Evolutionary conservation across 768 basidiomycete species (phyloP).

Genomic region (Coprinopsis sp.): DNA sequence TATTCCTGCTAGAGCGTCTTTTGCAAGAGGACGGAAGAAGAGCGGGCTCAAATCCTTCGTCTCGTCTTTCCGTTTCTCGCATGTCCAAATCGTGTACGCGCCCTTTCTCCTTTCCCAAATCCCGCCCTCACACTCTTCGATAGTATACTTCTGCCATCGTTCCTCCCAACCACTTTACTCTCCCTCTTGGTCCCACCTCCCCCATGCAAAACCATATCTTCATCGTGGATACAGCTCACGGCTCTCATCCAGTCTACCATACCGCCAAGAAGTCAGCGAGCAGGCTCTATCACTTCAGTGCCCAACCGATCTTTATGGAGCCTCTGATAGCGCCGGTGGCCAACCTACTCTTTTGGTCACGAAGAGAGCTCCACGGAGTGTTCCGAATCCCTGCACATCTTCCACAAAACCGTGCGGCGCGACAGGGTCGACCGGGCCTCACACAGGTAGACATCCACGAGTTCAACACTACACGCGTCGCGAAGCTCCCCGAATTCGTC

Average conservation of each 20-base stretch:
- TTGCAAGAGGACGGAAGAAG: slow-evolving; percentile 18
- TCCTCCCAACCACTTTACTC: slow-evolving; percentile 53
- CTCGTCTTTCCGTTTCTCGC: slow-evolving; percentile 24
- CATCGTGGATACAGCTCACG: slow-evolving; percentile 10
- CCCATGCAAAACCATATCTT: slow-evolving; percentile 1
- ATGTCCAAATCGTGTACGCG: slow-evolving; percentile 4
- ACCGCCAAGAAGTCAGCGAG: slow-evolving; percentile 38
- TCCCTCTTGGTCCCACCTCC: slow-evolving; percentile 35
- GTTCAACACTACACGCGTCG: slow-evolving; percentile 35
- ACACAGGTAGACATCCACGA: slow-evolving; percentile 60
- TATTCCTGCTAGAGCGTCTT: slow-evolving; percentile 20
- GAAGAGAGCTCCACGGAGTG: slow-evolving; percentile 41
- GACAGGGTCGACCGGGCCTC: slow-evolving; percentile 24
- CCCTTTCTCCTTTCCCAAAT: not conserved
- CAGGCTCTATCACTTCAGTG: slow-evolving; percentile 27
- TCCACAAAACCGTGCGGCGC: slow-evolving; percentile 24
- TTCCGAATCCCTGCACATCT: slow-evolving; percentile 39
- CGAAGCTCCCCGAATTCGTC: slow-evolving; percentile 6
- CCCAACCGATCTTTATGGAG: slow-evolving; percentile 4
- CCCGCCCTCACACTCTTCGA: slow-evolving; percentile 33
- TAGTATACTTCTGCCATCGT: slow-evolving; percentile 46
- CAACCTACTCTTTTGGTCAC: slow-evolving; percentile 57
- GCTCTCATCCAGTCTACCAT: slow-evolving; percentile 16
- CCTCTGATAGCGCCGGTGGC: slow-evolving; percentile 57
- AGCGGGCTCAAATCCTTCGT: slow-evolving; percentile 26